Evolutionary conservation across 2,329 filamentous ascomycete genomes (phyloP).

Genomic region (Ascomycota sp.): DNA sequence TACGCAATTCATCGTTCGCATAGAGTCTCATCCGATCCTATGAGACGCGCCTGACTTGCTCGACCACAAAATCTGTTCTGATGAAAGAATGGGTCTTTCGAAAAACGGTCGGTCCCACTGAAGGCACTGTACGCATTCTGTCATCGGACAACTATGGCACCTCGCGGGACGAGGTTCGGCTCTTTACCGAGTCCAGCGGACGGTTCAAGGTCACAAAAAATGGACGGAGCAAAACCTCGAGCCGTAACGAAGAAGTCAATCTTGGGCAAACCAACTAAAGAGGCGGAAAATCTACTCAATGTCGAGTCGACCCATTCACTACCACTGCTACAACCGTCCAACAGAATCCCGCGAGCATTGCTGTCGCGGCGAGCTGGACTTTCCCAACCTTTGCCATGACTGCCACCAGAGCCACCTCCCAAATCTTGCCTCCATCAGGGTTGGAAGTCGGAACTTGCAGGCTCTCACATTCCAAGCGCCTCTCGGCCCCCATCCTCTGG

Average conservation of each 20-base stretch:
- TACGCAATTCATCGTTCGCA: neutral
- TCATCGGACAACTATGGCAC: constrained; percentile 19
- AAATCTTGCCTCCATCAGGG: constrained; percentile 9
- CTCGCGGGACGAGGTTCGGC: constrained; percentile 17
- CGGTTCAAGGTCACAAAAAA: constrained; percentile 9
- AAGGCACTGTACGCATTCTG: neutral
- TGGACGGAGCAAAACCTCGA: constrained; percentile 5
- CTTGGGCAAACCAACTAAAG: neutral
- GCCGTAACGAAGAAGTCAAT: constrained; percentile 7
- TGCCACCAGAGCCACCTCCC: constrained; percentile 16
- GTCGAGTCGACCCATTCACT: constrained; percentile 3
- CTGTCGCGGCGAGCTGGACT: constrained; percentile 7
- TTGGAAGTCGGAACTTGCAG: no score
- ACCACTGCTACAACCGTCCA: constrained; percentile 4
- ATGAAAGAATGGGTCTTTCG: no score
- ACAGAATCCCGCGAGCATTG: constrained; percentile 6
- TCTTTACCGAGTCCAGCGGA: constrained; percentile 18
- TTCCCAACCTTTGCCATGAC: constrained; percentile 6
- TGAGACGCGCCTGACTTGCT: no score
- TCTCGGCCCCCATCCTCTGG: neutral
- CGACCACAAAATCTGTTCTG: no score
- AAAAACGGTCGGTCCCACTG: neutral
- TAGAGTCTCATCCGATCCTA: no score
- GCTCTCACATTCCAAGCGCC: neutral
- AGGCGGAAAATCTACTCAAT: constrained; percentile 4